Evolutionary conservation across 805 yeast genomes (phyloP).

Genomic region (Starmerella stigmatis): DNA sequence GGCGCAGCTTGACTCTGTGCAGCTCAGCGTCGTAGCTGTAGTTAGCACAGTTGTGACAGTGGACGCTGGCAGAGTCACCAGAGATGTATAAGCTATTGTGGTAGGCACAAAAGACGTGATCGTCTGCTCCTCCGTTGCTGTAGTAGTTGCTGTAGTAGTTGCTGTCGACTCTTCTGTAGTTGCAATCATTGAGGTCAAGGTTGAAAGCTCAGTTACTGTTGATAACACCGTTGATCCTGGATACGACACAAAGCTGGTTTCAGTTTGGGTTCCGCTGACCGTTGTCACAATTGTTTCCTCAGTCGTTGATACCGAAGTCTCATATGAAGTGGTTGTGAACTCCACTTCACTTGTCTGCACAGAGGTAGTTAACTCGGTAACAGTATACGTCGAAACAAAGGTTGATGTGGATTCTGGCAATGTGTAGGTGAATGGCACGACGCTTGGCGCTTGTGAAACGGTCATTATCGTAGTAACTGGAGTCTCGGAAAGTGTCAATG

Average conservation of each 20-base stretch:
- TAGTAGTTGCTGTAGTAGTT: not conserved
- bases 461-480: constrained; percentile 14
- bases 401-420: constrained; percentile 13
- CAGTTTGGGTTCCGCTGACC: not conserved
- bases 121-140: not conserved
- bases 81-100: not conserved
- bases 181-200: not conserved
- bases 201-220: not conserved
- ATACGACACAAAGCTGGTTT: not conserved
- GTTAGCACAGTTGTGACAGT: constrained; percentile 6
- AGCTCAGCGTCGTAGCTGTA: constrained; percentile 3
- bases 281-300: not conserved
- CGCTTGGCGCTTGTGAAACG: constrained; percentile 10
- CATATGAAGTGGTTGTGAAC: not conserved
- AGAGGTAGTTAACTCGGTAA: not conserved
- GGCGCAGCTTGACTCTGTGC: constrained; percentile 13
- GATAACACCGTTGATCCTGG: not conserved
- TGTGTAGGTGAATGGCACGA: constrained; percentile 14
- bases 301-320: not conserved
- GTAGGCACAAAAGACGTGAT: not conserved
- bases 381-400: not conserved
- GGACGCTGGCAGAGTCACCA: constrained; percentile 1
- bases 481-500: not conserved
- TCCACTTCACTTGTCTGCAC: not conserved
- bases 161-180: not conserved